Conservation (phyloP, 257 asterid genomes). For the Solanum medicagineum region DNA sequence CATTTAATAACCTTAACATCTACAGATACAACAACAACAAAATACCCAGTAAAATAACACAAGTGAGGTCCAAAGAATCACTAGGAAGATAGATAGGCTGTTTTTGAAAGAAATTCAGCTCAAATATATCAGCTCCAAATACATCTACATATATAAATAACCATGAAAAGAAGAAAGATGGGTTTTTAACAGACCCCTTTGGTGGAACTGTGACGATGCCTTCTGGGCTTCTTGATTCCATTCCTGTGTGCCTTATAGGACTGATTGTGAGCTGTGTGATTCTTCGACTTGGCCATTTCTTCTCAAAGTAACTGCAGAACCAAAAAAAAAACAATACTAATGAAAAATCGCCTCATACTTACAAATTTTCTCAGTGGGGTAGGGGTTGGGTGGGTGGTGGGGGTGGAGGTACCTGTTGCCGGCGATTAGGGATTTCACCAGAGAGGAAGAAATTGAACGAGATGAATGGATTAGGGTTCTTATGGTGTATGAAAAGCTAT, state of each 20-base stretch:
- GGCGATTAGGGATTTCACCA: neutral
- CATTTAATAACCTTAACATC: no score
- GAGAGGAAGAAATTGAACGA: neutral
- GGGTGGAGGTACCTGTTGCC: neutral
- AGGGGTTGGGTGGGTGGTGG: neutral
- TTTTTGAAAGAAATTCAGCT: no score
- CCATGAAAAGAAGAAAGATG: neutral
- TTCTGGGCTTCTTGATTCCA: slow-evolving; percentile 82
- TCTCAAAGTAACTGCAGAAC: neutral
- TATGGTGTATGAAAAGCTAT: neutral
- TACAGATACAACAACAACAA: no score
- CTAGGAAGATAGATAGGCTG: no score
- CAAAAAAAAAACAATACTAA: neutral
- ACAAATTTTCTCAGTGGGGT: neutral
- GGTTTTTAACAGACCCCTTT: slow-evolving; percentile 41
- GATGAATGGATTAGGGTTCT: neutral
- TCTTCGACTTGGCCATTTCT: slow-evolving; percentile 84
- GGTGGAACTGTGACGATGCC: slow-evolving; percentile 69
- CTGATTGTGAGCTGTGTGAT: slow-evolving; percentile 91
- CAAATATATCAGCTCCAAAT: neutral
- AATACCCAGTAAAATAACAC: no score
- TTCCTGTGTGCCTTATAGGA: slow-evolving; percentile 78
- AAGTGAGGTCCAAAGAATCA: no score
- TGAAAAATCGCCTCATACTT: neutral
- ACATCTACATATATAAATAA: neutral